Evolutionary conservation across 495 filamentous ascomycete genomes (phyloP).

Genomic region (Tuber borchii): DNA sequence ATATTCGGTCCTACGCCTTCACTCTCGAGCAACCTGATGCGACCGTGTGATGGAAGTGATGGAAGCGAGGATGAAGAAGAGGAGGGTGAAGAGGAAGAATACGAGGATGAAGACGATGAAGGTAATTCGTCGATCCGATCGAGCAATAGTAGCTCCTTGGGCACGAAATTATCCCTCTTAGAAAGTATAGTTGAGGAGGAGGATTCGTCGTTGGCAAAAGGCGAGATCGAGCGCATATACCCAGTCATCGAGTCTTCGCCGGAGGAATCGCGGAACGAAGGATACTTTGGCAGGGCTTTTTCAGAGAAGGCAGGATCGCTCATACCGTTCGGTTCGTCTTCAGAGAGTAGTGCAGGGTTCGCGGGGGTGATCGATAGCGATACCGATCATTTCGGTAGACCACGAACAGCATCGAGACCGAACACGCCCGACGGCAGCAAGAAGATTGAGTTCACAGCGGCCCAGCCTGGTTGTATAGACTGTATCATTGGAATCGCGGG

Average conservation of each 20-base stretch:
- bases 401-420: slow-evolving; percentile 22
- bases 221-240: slow-evolving; percentile 10
- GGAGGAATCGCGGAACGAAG: slow-evolving; percentile 13
- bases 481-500: slow-evolving; percentile 25
- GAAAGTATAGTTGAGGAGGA: slow-evolving; percentile 26
- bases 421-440: slow-evolving; percentile 32
- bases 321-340: not conserved
- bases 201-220: slow-evolving; percentile 11
- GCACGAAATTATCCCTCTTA: slow-evolving; percentile 22
- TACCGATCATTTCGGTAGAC: slow-evolving; percentile 32
- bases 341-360: slow-evolving; percentile 7
- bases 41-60: slow-evolving; percentile 28
- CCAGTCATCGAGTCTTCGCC: slow-evolving; percentile 14
- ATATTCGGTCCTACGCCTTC: slow-evolving; percentile 23
- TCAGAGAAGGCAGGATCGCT: not conserved
- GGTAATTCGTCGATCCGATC: slow-evolving; percentile 13
- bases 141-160: slow-evolving; percentile 13
- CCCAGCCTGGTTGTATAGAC: slow-evolving; percentile 30
- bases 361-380: slow-evolving; percentile 16
- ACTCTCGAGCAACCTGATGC: slow-evolving; percentile 27
- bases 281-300: slow-evolving; percentile 20
- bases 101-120: slow-evolving; percentile 13
- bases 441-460: slow-evolving; percentile 21
- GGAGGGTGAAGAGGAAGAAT: slow-evolving; percentile 6
- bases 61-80: slow-evolving; percentile 28